Conservation (phyloP, 306 rosid genomes). For the Vachellia pachyceras region DNA sequence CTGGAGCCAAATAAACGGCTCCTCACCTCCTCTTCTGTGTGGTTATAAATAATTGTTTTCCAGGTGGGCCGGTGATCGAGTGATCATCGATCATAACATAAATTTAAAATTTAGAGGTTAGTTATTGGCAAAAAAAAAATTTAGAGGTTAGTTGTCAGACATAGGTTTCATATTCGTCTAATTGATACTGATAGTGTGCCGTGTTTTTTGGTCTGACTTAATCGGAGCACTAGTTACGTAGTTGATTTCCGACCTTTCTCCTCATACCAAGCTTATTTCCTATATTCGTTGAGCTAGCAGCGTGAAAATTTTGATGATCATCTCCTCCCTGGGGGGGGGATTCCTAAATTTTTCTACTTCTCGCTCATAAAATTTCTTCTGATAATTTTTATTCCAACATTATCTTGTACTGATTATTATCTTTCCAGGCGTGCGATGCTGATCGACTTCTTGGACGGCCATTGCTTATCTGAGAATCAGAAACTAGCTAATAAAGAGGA, state of each 20-base stretch:
- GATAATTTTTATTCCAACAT: too few species aligned
- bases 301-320: not conserved
- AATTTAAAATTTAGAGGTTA: not conserved
- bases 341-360: not conserved
- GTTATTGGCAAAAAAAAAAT: too few species aligned
- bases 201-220: not conserved
- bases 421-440: constrained; percentile 46
- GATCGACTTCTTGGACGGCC: constrained; percentile 48
- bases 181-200: not conserved
- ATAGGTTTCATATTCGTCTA: not conserved
- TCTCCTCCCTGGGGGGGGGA: not conserved
- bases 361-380: not conserved
- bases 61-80: not conserved
- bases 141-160: not conserved
- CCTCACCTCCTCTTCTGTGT: not conserved
- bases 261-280: too few species aligned
- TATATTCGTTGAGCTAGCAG: not conserved
- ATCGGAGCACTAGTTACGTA: not conserved
- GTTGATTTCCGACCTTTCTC: not conserved
- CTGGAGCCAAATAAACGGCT: not conserved
- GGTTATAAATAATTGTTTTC: not conserved
- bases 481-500: not conserved
- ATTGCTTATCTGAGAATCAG: constrained; percentile 48
- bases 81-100: not conserved
- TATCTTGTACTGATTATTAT: too few species aligned